phyloP scores from a whole-genome alignment of 2,329 filamentous ascomycete genomes.

The Niveomyces coronatus region DNA sequence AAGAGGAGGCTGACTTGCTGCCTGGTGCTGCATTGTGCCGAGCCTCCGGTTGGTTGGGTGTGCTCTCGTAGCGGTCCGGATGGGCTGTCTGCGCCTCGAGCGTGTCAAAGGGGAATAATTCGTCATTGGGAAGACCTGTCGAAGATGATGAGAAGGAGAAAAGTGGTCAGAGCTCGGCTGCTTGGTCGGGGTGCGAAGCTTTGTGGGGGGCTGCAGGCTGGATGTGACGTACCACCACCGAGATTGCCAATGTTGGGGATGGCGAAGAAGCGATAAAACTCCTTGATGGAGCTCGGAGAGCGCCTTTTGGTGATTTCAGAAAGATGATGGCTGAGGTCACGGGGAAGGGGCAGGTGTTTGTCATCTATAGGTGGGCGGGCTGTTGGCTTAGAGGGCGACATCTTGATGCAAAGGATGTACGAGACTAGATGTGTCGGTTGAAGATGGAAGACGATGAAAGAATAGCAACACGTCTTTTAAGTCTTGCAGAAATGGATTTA shows the following conservation, averaged over 20 bases:
- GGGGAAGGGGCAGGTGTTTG: slow-evolving; percentile 32
- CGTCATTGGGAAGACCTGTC: slow-evolving; percentile 66
- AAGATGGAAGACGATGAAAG: no score
- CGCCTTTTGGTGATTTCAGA: slow-evolving; percentile 59
- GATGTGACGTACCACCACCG: slow-evolving; percentile 43
- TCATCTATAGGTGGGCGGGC: no score
- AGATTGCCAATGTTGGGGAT: slow-evolving; percentile 53
- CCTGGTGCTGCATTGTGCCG: no score
- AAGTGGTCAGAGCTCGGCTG: not conserved
- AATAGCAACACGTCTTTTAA: no score
- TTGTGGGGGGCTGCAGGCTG: not conserved
- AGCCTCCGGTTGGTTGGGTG: slow-evolving; percentile 49
- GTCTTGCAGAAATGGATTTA: no score
- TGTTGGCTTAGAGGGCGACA: slow-evolving; percentile 1
- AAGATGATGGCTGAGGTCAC: slow-evolving; percentile 71
- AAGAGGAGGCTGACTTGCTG: no score
- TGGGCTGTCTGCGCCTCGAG: slow-evolving; percentile 72
- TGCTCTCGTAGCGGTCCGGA: slow-evolving; percentile 63
- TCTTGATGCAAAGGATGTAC: not conserved
- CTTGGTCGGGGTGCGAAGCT: not conserved
- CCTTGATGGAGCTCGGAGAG: slow-evolving; percentile 58
- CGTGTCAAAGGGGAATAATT: slow-evolving; percentile 84
- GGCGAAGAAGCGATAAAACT: slow-evolving; percentile 75
- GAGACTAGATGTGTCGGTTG: no score
- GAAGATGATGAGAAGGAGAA: not conserved